A percentile compares a stretch with the other conserved stretches of the same genome.
Evolutionary conservation across 1,139 yeast genomes (phyloP).

Genomic region (Hemisphaericaspora xylofermentans): DNA sequence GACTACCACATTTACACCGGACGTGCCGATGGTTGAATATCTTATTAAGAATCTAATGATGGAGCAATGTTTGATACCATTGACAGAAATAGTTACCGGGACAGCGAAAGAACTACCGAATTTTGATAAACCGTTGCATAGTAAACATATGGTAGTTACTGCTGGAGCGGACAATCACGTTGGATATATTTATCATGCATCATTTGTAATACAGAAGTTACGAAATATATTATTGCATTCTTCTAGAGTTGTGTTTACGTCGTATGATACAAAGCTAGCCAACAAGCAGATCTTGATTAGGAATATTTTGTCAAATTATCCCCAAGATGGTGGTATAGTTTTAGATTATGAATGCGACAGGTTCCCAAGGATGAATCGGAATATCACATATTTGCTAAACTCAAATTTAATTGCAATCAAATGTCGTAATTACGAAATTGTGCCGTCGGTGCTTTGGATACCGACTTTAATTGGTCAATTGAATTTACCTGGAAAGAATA

Average conservation of each 20-base stretch:
- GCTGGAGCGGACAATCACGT: constrained; percentile 4
- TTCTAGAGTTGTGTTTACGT: constrained; percentile 11
- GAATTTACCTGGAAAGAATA: background rate
- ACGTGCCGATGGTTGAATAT: background rate
- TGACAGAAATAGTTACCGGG: background rate
- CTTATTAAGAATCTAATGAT: background rate
- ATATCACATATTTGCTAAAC: constrained; percentile 10
- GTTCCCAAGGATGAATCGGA: background rate
- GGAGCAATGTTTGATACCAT: background rate
- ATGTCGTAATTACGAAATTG: constrained; percentile 3
- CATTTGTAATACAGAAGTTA: constrained; percentile 11
- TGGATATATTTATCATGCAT: constrained; percentile 19
- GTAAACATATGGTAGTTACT: constrained; percentile 1
- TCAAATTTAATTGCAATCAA: constrained; percentile 13
- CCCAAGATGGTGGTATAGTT: background rate
- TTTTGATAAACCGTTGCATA: background rate
- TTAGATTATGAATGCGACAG: background rate
- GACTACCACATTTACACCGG: constrained; percentile 13
- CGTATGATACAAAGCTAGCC: constrained; percentile 2
- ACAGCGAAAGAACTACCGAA: background rate
- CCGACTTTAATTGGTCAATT: constrained; percentile 17
- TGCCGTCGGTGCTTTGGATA: constrained; percentile 21
- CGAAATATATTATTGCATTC: constrained; percentile 10
- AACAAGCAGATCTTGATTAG: background rate
- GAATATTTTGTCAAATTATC: background rate